Evolutionary conservation across 2,329 filamentous ascomycete species (phyloP).

Genomic region (Botrytis deweyae): DNA sequence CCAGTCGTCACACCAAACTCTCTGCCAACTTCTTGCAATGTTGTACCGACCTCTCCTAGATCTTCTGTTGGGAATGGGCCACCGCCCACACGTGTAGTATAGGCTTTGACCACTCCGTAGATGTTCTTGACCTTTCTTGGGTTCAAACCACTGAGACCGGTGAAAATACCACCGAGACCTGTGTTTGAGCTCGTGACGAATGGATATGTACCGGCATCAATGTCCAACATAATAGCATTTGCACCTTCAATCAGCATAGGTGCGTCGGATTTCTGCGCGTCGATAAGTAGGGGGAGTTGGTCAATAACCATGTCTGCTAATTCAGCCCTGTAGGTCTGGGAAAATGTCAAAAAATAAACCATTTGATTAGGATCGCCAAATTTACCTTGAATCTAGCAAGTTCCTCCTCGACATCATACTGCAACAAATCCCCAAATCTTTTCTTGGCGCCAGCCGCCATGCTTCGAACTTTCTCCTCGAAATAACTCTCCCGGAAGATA

Average conservation of each 20-base stretch:
- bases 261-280: conserved; percentile 56
- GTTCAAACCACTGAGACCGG: conserved; percentile 58
- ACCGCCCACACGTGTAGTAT: conserved; percentile 51
- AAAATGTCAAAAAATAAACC: background rate
- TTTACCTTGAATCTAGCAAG: conserved; percentile 55
- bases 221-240: conserved; percentile 66
- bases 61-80: conserved; percentile 69
- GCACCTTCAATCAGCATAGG: conserved; percentile 69
- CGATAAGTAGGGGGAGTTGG: conserved; percentile 58
- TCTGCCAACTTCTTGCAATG: conserved; percentile 49
- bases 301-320: conserved; percentile 65
- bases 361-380: conserved; percentile 27
- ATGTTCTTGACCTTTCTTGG: conserved; percentile 60
- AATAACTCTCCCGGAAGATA: conserved; percentile 63
- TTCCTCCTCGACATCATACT: conserved; percentile 69
- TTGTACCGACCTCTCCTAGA: conserved; percentile 45
- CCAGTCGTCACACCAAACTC: conserved; percentile 50
- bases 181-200: conserved; percentile 33
- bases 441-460: conserved; percentile 64
- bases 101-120: conserved; percentile 61
- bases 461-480: conserved; percentile 64
- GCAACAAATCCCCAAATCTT: conserved; percentile 64
- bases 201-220: conserved; percentile 56
- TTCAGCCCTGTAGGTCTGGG: conserved; percentile 49
- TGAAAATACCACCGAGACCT: conserved; percentile 58